Evolutionary conservation across 306 rosid species (phyloP), one percentile per base, ranked within the genome.

Genomic region (Vigna angularis): DNA sequence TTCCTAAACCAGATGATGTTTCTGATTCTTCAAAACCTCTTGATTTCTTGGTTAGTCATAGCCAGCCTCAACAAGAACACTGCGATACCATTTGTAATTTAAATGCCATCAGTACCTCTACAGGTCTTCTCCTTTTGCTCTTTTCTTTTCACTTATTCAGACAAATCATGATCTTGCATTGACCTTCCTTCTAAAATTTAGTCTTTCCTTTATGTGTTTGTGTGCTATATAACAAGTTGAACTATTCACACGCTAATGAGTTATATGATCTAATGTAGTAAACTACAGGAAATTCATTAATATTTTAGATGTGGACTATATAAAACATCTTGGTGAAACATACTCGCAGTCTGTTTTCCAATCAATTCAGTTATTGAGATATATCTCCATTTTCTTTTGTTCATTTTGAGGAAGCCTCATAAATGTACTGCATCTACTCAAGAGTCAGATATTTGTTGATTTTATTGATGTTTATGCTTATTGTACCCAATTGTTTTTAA

Each of bases 71-170:
- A 51, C 95, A 88, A 81, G 97, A 92, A 85, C 91, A 87, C 66
- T 92, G 97, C 64, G 95, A 92, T 80, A 92, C 97, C 76, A 90
- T 92, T 48, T 92, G 95, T 82, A 92, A 90, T 49, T 85, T 92
- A 74, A 87, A 70, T 18, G 91, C 95, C 64, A 82, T 90, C 87
- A 92, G 93, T 77, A 92, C 97, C 66, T 90, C 91, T 78, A 89
- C 75, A 75, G 97, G 97, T 89, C 83, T 79, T 64, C 70, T 65
- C 34, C 57, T 34, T 34, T 24, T 38, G 22, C 30, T 38, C 48
- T 66, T 75, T 76, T 17, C 14, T 13, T 63, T 44, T 50, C 45
- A 50, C 24, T 38, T 50, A 79, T 72, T 53, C 24, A 59, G 70
- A 53, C 50, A 48, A 69, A 78, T 78, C 24, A n/a, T 77, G 44